Conservation (phyloP, 768 basidiomycete genomes). For the Naganishia onofrii region DNA sequence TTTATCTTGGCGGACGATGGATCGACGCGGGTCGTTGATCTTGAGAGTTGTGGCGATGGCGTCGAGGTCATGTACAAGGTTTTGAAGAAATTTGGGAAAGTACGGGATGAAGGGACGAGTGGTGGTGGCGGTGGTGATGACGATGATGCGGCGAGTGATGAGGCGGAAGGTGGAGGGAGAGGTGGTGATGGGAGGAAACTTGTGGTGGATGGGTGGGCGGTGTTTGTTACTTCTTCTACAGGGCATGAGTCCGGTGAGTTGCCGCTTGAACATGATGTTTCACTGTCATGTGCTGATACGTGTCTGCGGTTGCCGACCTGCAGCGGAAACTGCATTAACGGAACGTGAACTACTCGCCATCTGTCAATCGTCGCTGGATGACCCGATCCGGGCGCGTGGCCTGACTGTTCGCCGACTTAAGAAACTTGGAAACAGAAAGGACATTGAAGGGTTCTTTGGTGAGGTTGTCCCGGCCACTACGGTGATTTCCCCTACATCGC, state of each 20-base stretch:
- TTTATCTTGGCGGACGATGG: conserved; percentile 81
- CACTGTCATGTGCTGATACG: conserved; percentile 24
- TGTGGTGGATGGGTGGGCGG: conserved; percentile 84
- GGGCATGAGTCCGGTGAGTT: conserved; percentile 55
- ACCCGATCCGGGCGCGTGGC: conserved; percentile 74
- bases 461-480: conserved; percentile 54
- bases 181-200: conserved; percentile 56
- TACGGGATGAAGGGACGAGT: conserved; percentile 50
- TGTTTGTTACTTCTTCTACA: conserved; percentile 64
- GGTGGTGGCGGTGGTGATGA: no score
- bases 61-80: conserved; percentile 84
- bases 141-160: conserved; percentile 51
- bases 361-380: conserved; percentile 75
- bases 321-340: conserved; percentile 69
- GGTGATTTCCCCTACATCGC: conserved; percentile 51
- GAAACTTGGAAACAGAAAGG: conserved; percentile 52
- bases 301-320: not conserved
- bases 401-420: conserved; percentile 65
- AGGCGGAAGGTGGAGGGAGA: conserved; percentile 51
- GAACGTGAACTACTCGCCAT: conserved; percentile 76
- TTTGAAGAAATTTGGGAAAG: conserved; percentile 82
- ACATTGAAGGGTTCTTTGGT: conserved; percentile 58
- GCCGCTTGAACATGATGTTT: conserved; percentile 5
- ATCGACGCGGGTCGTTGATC: conserved; percentile 68
- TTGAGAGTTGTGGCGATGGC: conserved; percentile 69